Base-by-base conservation (phyloP, 2,329 filamentous ascomycete species). In the Cercospora canescens region DNA sequence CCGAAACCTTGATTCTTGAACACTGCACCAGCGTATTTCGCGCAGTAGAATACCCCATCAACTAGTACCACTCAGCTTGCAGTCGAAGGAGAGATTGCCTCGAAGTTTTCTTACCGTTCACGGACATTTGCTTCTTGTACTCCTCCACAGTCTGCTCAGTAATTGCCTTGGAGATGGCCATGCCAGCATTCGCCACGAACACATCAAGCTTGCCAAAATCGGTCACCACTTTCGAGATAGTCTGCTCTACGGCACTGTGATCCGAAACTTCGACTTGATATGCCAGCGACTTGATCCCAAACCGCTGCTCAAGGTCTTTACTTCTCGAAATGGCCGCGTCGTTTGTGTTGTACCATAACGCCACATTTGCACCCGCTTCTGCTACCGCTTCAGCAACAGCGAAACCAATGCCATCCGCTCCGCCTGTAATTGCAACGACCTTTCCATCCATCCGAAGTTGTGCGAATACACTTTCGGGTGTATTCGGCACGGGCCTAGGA, bases 361-460 rank as follows among this genome's bases (percentile, higher is more conserved):
- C 94, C 69, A 97, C 84, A 77, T 96, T 88, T 7, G 91, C 91
- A 60, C 94, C 94, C 56, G 92, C 95, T 65, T 92, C 90, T 63
- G 96, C 91, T 78, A 96, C 87, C 50, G 91, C 93, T 81, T 96
- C 92, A 39, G 90, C 91, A 88, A 97, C 96, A 68, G 95, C 93
- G 67, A 96, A 83, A 18, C 94, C 94, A 65, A 97, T 81, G 2
- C 94, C 94, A 74, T 93, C 86, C 24, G 93, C 93, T 73, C 93
- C 94, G 58, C 94, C 94, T 0, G 94, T 97, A 45, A 97, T 90
- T 50, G 96, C 84, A 37, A 88, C 92, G 11, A 93, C 90, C 76
- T 89, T 91, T 68, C 89, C 91, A 75, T 96, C 90, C 39, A 97
- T 86, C 4, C 92, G 93, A 80, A 96, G 96, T 58, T 73, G 73